Evolutionary conservation across 106 monocot species (phyloP), one percentile per base, ranked within the genome.

Genomic region (Dendrobium huoshanense): DNA sequence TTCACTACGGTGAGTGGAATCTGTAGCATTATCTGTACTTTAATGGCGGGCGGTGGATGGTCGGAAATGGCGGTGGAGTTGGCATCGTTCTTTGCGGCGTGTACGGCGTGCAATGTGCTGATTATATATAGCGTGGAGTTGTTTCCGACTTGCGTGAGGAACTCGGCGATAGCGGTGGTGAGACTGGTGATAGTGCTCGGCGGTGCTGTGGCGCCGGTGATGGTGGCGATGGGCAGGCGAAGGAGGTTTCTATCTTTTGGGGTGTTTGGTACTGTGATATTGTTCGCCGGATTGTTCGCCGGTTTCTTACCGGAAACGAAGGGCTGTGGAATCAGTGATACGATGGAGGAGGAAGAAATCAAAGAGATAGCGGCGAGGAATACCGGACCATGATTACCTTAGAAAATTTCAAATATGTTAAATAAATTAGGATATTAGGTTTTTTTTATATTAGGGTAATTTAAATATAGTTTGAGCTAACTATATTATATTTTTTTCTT

Each of bases 61-160:
- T 7, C 47, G 73, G 73, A 77, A 84, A 88, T 95, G 85, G 85
- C 65, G 22, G 77, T 67, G n/a, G 90, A 95, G 82, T 78, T 95
- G 72, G 51, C 72, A 19, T 70, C 84, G 2, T 84, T 83, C 72
- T 83, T 81, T 27, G 33, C 75, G 4, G 77, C 81, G 4, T 70
- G 54, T 72, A 81, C 80, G 1, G 75, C 80, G 18, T 87, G 27
- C 42, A 72, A 73, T 48, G 24, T 84, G 7, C 0, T 84, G 20
- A 55, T 87, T 17, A 78, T 84, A 22, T 87, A 84, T 72, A 54
- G 72, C 72, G 77, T 64, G 31, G 87, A 88, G 83, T 43, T 88
- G 78, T 88, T 88, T 29, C 83, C 85, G 19, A 88, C 83, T 6
- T 78, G 83, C 49, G 83, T 88, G 31, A 64, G 88, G 68, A 85